Conservation (phyloP, 306 rosid genomes). For the Crataegus laevigata region DNA sequence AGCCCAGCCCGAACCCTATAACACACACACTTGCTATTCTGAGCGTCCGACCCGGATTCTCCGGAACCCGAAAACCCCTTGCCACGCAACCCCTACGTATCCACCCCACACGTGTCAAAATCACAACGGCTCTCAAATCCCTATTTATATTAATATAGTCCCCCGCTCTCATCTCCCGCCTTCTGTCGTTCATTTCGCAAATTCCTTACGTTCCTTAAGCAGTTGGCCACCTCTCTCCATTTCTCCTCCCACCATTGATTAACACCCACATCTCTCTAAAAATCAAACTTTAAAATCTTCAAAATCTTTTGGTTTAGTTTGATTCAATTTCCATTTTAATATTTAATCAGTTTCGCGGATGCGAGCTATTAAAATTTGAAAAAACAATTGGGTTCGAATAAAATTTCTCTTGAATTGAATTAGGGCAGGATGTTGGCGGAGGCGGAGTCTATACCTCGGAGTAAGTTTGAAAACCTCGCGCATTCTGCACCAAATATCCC, state of each 20-base stretch:
- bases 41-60: constrained; percentile 3
- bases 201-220: neutral
- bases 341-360: neutral
- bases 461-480: constrained; percentile 18
- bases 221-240: neutral
- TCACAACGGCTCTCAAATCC: neutral
- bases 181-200: neutral
- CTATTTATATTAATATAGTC: constrained; percentile 16
- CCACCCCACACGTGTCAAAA: constrained; percentile 31
- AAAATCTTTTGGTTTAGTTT: neutral
- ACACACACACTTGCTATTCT: constrained; percentile 1
- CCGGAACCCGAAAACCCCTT: neutral
- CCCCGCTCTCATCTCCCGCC: constrained; percentile 32
- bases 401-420: neutral
- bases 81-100: neutral
- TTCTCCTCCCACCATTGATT: neutral
- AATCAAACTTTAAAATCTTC: neutral
- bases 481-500: constrained; percentile 47
- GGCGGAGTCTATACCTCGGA: constrained; percentile 3
- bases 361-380: neutral
- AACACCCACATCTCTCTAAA: neutral
- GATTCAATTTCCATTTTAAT: no score
- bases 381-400: no score
- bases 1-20: constrained; percentile 7
- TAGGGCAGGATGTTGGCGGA: constrained; percentile 10